Evolutionary conservation across 345 rosid species (phyloP).

Genomic region (Aquilaria malaccensis): DNA sequence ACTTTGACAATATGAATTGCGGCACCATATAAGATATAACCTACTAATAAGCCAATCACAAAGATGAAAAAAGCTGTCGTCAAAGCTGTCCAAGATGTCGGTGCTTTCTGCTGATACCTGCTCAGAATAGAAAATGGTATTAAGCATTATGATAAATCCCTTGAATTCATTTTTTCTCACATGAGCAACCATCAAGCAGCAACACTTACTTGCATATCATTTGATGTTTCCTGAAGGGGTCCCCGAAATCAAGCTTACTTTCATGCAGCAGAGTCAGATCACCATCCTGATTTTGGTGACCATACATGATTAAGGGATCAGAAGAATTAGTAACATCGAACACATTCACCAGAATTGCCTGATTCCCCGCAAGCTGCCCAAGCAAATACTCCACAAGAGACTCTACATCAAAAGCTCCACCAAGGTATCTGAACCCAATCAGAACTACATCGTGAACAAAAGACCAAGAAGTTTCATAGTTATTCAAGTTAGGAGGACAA

Average conservation of each 20-base stretch:
- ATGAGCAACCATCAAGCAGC: conserved; percentile 2
- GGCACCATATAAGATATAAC: conserved; percentile 77
- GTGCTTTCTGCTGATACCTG: conserved; percentile 90
- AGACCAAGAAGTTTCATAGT: not conserved
- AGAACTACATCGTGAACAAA: conserved; percentile 10
- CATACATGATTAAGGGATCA: conserved; percentile 85
- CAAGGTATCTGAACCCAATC: conserved; percentile 64
- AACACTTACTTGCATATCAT: conserved; percentile 81
- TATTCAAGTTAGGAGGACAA: conserved; percentile 5
- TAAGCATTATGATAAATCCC: conserved; percentile 7
- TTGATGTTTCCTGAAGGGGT: conserved; percentile 85
- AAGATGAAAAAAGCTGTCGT: conserved; percentile 63
- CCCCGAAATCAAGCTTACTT: conserved; percentile 92
- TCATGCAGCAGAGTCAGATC: conserved; percentile 66
- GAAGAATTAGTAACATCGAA: conserved; percentile 84
- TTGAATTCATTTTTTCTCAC: conserved; percentile 7
- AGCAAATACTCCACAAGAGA: conserved; percentile 97
- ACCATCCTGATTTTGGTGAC: conserved; percentile 72
- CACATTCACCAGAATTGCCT: conserved; percentile 86
- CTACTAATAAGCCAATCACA: conserved; percentile 68
- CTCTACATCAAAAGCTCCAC: conserved; percentile 99
- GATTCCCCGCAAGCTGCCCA: conserved; percentile 95
- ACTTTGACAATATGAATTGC: conserved; percentile 79
- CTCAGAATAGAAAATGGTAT: conserved; percentile 5
- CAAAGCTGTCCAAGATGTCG: conserved; percentile 61